phyloP scores from a whole-genome alignment of 2,329 filamentous ascomycete genomes.

The Paecilomyces niveus region DNA sequence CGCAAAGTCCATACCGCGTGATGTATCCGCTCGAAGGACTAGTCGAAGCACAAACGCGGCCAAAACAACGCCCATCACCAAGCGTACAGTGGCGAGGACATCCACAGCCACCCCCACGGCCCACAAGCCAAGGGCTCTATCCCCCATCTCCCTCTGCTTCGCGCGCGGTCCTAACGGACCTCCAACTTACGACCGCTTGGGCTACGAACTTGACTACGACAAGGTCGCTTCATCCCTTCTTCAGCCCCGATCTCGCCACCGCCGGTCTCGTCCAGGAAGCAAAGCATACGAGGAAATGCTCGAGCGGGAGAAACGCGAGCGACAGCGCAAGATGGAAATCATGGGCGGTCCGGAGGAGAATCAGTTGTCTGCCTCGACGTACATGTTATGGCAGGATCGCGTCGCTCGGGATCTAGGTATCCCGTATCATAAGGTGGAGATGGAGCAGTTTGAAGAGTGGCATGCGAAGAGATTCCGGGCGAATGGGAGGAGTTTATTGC shows the following conservation, averaged over 20 bases:
- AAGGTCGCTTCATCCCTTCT: conserved; percentile 2
- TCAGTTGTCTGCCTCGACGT: neutral
- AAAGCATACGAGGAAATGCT: neutral
- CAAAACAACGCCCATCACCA: too few relatives aligned
- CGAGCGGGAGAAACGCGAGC: neutral
- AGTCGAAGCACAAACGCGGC: too few relatives aligned
- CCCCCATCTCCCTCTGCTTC: neutral
- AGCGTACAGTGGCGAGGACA: too few relatives aligned
- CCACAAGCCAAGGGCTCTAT: neutral
- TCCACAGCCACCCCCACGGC: neutral
- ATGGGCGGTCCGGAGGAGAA: neutral
- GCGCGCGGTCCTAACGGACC: conserved; percentile 3
- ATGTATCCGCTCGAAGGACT: too few relatives aligned
- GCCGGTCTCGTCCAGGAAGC: neutral
- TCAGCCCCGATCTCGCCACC: neutral
- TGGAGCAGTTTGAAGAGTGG: conserved; percentile 6
- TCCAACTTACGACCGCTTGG: conserved; percentile 5
- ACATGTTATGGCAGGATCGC: conserved; percentile 4
- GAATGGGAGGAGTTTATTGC: neutral
- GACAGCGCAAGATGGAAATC: neutral
- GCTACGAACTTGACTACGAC: conserved; percentile 8
- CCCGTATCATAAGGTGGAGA: conserved; percentile 5
- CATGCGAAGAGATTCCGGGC: conserved; percentile 1
- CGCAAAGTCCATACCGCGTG: too few relatives aligned
- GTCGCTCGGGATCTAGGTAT: conserved; percentile 10